These are phyloP conservation scores for Suillus lakei DNA, from an alignment of 768 basidiomycete species.

Conservation along the genomic window DNA sequence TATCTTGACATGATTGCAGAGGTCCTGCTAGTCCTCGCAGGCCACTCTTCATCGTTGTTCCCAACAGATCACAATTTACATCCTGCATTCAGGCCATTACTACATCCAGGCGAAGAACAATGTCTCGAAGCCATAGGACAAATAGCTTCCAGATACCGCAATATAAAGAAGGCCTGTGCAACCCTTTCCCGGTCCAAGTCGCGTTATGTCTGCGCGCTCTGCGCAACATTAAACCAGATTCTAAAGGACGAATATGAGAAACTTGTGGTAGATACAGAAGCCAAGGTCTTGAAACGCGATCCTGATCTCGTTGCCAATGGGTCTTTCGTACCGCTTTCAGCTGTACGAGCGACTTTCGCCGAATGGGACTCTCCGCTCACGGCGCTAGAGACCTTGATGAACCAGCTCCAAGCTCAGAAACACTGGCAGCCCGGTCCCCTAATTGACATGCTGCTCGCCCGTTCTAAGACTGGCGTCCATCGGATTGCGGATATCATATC, in stretches of 20 bases:
- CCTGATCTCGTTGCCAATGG: conserved; percentile 76
- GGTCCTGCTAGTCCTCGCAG: conserved; percentile 83
- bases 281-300: conserved; percentile 77
- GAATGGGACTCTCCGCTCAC: conserved; percentile 89
- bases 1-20: conserved; percentile 79
- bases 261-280: conserved; percentile 80
- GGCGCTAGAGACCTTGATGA: conserved; percentile 67
- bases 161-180: conserved; percentile 62
- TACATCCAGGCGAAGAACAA: conserved; percentile 90
- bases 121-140: conserved; percentile 79
- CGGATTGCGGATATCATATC: conserved; percentile 74
- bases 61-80: conserved; percentile 59
- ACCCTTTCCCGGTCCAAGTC: conserved; percentile 61
- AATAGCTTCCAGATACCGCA: conserved; percentile 77
- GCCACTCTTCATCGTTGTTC: conserved; percentile 88
- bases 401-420: conserved; percentile 58
- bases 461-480: conserved; percentile 79
- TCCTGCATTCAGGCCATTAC: conserved; percentile 67
- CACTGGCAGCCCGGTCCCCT: conserved; percentile 72
- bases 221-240: conserved; percentile 72
- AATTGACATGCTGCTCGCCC: conserved; percentile 76
- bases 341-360: conserved; percentile 80
- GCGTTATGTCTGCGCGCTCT: conserved; percentile 80
- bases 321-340: conserved; percentile 86
- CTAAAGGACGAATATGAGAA: conserved; percentile 81